phyloP scores from a whole-genome alignment of 208 protist genomes.

The Crithidia bombi region DNA sequence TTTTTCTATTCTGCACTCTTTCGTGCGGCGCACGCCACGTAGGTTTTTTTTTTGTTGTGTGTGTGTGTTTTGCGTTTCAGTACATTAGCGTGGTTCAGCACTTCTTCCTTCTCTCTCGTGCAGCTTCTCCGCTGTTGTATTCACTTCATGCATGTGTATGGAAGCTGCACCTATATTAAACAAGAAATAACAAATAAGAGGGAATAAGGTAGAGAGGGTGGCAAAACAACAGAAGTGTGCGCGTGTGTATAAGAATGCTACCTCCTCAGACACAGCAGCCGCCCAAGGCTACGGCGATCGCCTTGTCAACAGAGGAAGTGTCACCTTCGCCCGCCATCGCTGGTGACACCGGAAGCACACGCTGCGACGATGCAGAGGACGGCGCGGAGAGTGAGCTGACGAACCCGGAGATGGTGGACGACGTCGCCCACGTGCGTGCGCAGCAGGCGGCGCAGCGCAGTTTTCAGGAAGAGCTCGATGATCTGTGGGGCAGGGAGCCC shows the following conservation, averaged over 20 bases:
- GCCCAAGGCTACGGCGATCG: not conserved
- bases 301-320: not conserved
- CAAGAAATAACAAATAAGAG: too few species aligned
- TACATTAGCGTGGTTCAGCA: too few species aligned
- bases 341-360: not conserved
- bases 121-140: not conserved
- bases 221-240: too few species aligned
- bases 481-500: slow-evolving; percentile 43
- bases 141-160: too few species aligned
- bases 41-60: too few species aligned
- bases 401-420: slow-evolving; percentile 9
- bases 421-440: slow-evolving; percentile 8
- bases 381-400: not conserved
- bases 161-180: too few species aligned
- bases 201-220: too few species aligned
- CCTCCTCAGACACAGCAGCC: not conserved
- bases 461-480: slow-evolving; percentile 18
- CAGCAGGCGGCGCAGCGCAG: slow-evolving; percentile 9
- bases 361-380: not conserved
- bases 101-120: not conserved
- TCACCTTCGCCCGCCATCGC: not conserved
- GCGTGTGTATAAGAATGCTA: too few species aligned
- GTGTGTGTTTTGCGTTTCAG: too few species aligned
- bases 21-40: too few species aligned
- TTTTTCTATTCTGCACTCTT: too few species aligned